Base-by-base conservation (phyloP, 2,329 filamentous ascomycete species). In the Aspergillus terreus region DNA sequence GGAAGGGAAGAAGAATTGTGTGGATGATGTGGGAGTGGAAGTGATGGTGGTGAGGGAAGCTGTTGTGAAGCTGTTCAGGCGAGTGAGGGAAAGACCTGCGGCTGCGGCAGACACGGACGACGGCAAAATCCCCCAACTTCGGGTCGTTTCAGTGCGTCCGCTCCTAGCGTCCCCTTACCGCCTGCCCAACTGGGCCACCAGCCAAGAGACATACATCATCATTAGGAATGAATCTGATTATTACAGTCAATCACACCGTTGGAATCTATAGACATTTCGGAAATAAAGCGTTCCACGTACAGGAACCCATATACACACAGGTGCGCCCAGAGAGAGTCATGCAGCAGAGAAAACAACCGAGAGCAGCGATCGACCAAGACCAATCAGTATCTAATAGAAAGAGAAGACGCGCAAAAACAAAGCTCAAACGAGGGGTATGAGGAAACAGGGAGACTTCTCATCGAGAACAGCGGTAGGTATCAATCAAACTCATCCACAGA, bases 401-500 rank as follows among this genome's bases (percentile, higher is more conserved):
- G 12, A 47, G 42, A 50, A 46, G 35, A 36, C 33, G 27, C 25
- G 51, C 15, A 51, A 23, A 36, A 25, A 56, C 30, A 49, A 46
- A 47, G 41, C 50, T 49, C 32, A 44, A 50, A 53, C 44, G 43
- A 42, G 55, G 53, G 58, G 58, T 59, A 58, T 61, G 57, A 52
- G 53, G 35, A 52, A 51, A 52, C 41, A 59, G 50, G 41, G 52
- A 48, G 55, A 45, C 42, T 52, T 55, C 53, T 56, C 50, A 46
- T 53, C 49, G 52, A 40, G 46, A 54, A 49, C 49, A 52, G 25
- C n/a, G 32, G 12, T 45, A 50, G 53, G 47, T 52, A 59, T 56
- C 52, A 55, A 58, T 42, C 40, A 17, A 42, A 56, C 49, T 56
- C 52, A 51, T 50, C 52, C 53, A 49, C 47, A 47, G 43, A 41